Base-by-base conservation (phyloP, 495 filamentous ascomycete genomes). In the Aspergillus taichungensis region DNA sequence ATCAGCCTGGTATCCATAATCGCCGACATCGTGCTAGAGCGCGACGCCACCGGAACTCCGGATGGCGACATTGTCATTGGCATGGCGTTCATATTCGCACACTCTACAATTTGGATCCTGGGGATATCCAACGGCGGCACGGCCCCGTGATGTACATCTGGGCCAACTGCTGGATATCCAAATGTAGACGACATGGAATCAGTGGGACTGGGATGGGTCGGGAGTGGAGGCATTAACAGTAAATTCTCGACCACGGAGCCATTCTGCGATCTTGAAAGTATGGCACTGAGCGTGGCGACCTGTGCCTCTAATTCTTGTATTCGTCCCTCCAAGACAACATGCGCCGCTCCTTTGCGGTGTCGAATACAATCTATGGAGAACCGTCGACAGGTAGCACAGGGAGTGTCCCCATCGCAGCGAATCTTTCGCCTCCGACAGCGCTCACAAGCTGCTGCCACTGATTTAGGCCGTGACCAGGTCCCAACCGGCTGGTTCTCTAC, bases 401-500 rank as follows among this genome's bases (percentile, higher is more conserved):
- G 52, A 5, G 52, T 54, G 14, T 54, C 43, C 30, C 52, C 52
- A 45, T 54, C 52, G 31, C 52, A 54, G 10, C 52, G 44, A 34
- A 54, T 54, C 30, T 54, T 54, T 28, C 52, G 35, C 14, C 52
- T 47, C 28, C 52, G 44, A 31, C 52, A 54, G 14, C 52, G 37
- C 18, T 54, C 52, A 28, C 52, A 54, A 5, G 52, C 52, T 6
- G 36, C 34, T 10, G 47, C 37, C 3, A 47, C 47, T 11, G 52
- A 42, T 14, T 45, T 50, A 4, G 40, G 29, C 30, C 52, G 52
- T 8, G 46, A 49, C 34, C 18, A 37, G 14, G 37, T 3, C 4
- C 12, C 24, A 6, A 37, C 11, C 8, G 37, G 36, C 8, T 8
- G 37, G 30, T 50, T 45, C 28, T 37, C 41, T 34, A 42, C 27